Conservation (phyloP, 768 basidiomycete species). For the Galerina sulciceps region DNA sequence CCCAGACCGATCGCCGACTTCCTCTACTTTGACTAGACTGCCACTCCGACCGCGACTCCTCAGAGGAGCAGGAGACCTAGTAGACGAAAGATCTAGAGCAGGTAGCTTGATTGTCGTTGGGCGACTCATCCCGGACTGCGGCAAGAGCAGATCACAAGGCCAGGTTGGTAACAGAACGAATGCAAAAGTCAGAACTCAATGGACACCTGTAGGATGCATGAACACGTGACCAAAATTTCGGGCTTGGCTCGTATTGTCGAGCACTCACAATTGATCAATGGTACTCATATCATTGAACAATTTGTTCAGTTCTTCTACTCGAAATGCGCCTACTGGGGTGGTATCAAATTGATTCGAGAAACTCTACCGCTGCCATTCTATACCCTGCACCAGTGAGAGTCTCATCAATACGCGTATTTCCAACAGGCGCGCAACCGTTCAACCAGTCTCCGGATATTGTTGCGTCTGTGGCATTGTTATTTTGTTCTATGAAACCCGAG, state of each 20-base stretch:
- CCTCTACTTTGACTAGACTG: constrained; percentile 86
- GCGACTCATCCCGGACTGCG: constrained; percentile 47
- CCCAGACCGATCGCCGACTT: constrained; percentile 70
- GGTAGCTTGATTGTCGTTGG: constrained; percentile 62
- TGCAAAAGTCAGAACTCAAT: not conserved
- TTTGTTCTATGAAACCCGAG: not conserved
- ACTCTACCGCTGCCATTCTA: constrained; percentile 70
- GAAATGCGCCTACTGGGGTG: constrained; percentile 66
- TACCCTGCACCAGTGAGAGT: constrained; percentile 71
- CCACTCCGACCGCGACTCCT: constrained; percentile 62
- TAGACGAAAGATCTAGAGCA: constrained; percentile 43
- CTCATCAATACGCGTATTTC: constrained; percentile 70
- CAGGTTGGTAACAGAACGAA: constrained; percentile 7
- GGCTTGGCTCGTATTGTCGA: constrained; percentile 19
- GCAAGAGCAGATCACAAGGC: constrained; percentile 8
- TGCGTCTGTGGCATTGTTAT: constrained; percentile 48
- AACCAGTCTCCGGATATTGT: constrained; percentile 58
- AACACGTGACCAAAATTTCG: constrained; percentile 16
- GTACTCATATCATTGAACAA: not conserved
- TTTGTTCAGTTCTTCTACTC: not conserved
- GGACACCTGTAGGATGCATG: not conserved
- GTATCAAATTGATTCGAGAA: constrained; percentile 64
- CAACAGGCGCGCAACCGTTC: constrained; percentile 69
- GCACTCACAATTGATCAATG: constrained; percentile 25
- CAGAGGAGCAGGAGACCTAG: constrained; percentile 31